A percentile compares a stretch with the other conserved stretches of the same genome.
Conservation (phyloP, 768 basidiomycete genomes). For the Tylopilus sp. region DNA sequence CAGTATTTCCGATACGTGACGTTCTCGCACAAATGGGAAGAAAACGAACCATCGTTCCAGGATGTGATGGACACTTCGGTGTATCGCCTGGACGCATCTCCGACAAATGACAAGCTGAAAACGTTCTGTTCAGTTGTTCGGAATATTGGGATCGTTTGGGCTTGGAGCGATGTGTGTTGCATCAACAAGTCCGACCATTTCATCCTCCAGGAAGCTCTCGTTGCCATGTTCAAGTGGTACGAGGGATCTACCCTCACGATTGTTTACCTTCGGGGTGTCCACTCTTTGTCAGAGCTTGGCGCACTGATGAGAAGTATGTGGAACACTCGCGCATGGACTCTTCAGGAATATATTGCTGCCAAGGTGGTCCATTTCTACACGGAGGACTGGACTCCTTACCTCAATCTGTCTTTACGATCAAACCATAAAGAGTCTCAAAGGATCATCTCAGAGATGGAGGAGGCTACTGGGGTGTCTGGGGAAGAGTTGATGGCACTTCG, state of each 20-base stretch:
- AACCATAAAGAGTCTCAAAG: not conserved
- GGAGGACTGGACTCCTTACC: not conserved
- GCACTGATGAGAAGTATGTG: not conserved
- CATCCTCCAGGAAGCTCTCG: not conserved
- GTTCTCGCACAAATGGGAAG: conserved; percentile 4
- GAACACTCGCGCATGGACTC: not conserved
- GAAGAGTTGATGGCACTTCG: not conserved
- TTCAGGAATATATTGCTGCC: not conserved
- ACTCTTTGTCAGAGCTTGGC: not conserved
- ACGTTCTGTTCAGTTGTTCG: not conserved
- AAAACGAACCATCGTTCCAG: not conserved
- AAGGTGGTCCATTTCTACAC: not conserved
- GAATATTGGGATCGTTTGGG: not conserved
- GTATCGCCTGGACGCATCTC: not conserved
- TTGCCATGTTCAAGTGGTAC: not conserved
- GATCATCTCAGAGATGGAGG: not conserved
- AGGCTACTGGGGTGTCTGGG: not conserved
- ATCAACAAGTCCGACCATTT: not conserved
- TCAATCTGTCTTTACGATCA: not conserved
- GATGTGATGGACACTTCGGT: not conserved
- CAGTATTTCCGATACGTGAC: not conserved
- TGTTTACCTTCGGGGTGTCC: not conserved
- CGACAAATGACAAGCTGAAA: not conserved
- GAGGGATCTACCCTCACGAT: not conserved
- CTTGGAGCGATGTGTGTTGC: too few relatives aligned